phyloP scores from a whole-genome alignment of 257 asterid species.

The Ballota nigra region DNA sequence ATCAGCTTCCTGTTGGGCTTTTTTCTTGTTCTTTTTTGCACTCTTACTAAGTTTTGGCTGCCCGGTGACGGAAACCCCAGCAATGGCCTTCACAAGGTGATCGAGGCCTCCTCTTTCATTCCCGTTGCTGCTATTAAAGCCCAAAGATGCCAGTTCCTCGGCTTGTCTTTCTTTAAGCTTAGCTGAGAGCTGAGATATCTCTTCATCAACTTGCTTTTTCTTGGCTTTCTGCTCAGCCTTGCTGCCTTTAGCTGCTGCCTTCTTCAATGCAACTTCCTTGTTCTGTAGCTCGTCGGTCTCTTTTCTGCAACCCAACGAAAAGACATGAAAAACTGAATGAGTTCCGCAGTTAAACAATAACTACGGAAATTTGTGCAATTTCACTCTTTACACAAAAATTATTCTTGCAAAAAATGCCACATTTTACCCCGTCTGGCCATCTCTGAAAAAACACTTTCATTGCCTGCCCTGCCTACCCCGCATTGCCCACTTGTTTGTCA shows the following conservation, averaged over 20 bases:
- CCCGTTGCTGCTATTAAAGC: slow-evolving; percentile 39
- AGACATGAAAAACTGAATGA: background rate
- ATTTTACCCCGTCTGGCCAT: background rate
- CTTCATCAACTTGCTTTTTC: slow-evolving; percentile 95
- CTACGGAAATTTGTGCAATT: background rate
- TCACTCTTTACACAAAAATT: background rate
- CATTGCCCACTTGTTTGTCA: background rate
- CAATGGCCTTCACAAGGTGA: slow-evolving; percentile 77
- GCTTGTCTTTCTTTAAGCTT: slow-evolving; percentile 75
- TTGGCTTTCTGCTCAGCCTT: slow-evolving; percentile 97
- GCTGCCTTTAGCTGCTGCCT: slow-evolving; percentile 97
- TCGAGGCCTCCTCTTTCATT: slow-evolving; percentile 61
- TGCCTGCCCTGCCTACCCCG: background rate
- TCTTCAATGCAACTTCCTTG: slow-evolving; percentile 79
- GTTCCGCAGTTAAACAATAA: background rate
- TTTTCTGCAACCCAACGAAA: slow-evolving; percentile 54
- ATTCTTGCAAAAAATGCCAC: background rate
- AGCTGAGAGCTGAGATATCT: slow-evolving; percentile 60
- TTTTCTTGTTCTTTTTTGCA: slow-evolving; percentile 68
- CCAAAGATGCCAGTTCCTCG: slow-evolving; percentile 70
- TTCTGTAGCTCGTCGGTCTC: slow-evolving; percentile 74
- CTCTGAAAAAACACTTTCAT: background rate
- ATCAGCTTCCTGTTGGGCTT: slow-evolving; percentile 93
- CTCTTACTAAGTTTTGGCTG: slow-evolving; percentile 78
- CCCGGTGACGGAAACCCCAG: slow-evolving; percentile 78